Evolutionary conservation across 306 rosid species (phyloP), one percentile per base, ranked within the genome.

Genomic region (Medicago lupulina): DNA sequence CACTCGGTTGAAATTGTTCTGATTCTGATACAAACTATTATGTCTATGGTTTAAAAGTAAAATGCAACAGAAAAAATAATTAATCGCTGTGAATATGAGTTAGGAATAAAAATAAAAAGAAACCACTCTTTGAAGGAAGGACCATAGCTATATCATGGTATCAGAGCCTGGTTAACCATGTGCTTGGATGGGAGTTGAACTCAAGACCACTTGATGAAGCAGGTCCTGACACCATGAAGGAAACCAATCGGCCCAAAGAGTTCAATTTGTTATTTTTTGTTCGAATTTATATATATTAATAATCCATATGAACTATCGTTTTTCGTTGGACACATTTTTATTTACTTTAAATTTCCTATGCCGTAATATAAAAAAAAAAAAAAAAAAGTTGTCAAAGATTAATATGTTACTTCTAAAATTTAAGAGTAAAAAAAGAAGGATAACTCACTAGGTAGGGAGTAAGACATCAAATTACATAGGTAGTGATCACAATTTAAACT

Each of bases 161-260:
- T 83, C 76, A 80, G 79, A 80, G 82, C 82, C 75, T 64, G 75
- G 67, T 75, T 83, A 38, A 76, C 69, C 84, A 76, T 49, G 70
- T 67, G 71, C 87, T 80, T 43, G 73, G 1, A 4, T 2, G 1
- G 11, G 76, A 40, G 0, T 83, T 11, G 82, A 83, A 71, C 81
- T 9, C 87, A 68, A 63, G 87, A 71, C 6, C 76, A 58, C 70
- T 80, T 76, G 76, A 50, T 64, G 63, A 80, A 71, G 61, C 71
- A 76, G 39, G 79, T 8, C 73, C 81, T 71, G 79, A 71, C 8
- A 80, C 76, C 73, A 66, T n/a, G 78, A 73, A 11, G 2, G 1
- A 2, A 6, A 44, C 82, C 82, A 50, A 8, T 8, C 0, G 9
- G 40, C 50, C 73, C 16, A 66, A 50, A 23, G 60, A 17, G 31